Evolutionary conservation across 129 eudicot species (phyloP).

Genomic region (Flaveria brownii): DNA sequence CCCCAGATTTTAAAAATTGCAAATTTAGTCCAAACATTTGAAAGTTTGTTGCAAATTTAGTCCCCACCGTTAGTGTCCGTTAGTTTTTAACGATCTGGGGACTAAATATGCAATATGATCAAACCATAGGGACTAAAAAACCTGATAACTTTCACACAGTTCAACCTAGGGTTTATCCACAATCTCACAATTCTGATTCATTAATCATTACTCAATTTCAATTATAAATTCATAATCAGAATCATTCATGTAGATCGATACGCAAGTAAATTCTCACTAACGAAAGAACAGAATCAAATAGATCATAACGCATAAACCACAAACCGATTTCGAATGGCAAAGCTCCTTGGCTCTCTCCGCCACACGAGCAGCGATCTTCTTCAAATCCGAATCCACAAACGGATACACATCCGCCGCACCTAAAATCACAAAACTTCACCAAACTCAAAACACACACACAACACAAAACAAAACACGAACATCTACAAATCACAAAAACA

Average conservation of each 20-base stretch:
- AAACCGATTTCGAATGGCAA: slow-evolving; percentile 65
- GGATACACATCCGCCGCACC: slow-evolving; percentile 74
- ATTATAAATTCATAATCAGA: background rate
- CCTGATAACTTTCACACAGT: background rate
- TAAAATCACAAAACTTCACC: slow-evolving; percentile 15
- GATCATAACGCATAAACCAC: background rate
- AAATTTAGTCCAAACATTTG: no score
- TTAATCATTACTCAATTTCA: background rate
- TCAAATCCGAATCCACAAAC: slow-evolving; percentile 65
- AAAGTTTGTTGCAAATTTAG: no score
- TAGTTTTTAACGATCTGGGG: no score
- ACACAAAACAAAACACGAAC: background rate
- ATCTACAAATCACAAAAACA: background rate
- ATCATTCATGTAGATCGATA: background rate
- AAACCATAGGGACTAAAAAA: no score
- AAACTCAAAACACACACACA: background rate
- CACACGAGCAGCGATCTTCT: slow-evolving; percentile 81
- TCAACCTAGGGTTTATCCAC: background rate
- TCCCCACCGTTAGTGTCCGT: no score
- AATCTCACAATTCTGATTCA: slow-evolving; percentile 12
- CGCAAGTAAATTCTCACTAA: background rate
- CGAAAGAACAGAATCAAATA: background rate
- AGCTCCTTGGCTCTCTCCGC: slow-evolving; percentile 64
- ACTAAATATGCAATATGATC: no score
- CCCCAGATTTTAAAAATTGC: no score